Conservation (phyloP, 192 early-diverging fungal genomes). For the Umbelopsis sp. region DNA sequence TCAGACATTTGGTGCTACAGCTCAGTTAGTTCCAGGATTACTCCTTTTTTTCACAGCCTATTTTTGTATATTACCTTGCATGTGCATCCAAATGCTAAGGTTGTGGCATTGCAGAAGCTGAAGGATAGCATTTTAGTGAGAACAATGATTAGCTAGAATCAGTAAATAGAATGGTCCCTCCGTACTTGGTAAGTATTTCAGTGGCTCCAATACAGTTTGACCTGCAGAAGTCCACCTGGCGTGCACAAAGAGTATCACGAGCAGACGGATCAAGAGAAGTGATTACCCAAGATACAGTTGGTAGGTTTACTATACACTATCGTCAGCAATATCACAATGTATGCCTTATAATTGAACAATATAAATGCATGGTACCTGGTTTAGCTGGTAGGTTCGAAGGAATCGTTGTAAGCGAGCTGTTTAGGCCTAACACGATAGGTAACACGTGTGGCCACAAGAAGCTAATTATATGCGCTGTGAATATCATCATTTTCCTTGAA, state of each 20-base stretch:
- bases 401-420: no score
- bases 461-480: no score
- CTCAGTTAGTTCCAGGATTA: background rate
- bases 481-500: no score
- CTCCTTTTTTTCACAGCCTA: background rate
- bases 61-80: slow-evolving; percentile 18
- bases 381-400: background rate
- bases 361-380: background rate
- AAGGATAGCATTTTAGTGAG: background rate
- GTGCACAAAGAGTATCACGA: slow-evolving; percentile 1
- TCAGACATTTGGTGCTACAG: background rate
- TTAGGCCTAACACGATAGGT: no score
- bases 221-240: slow-evolving; percentile 1
- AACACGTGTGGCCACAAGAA: no score
- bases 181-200: background rate
- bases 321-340: no score
- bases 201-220: background rate
- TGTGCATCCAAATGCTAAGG: slow-evolving; percentile 31
- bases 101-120: slow-evolving; percentile 34
- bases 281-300: slow-evolving; percentile 2
- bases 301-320: background rate
- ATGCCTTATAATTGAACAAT: background rate
- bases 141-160: background rate
- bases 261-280: slow-evolving; percentile 6
- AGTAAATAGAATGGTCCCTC: background rate